Percentiles rank a stretch among this genome's conserved stretches.
Evolutionary conservation across 2,329 filamentous ascomycete species (phyloP).

Genomic region (Arachnomyces sp.): DNA sequence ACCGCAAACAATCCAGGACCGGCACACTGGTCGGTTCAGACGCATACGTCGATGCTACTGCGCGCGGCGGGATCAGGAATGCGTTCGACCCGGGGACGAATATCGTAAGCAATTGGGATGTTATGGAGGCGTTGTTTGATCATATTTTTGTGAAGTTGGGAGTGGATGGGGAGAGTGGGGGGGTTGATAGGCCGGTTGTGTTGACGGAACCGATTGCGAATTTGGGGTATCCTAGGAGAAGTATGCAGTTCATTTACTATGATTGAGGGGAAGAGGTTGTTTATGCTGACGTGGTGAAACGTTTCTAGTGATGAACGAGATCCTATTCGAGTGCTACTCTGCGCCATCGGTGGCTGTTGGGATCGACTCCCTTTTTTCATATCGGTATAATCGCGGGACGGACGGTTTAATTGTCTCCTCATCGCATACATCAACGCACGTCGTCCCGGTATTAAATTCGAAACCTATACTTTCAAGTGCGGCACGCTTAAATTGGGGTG

Average conservation of each 20-base stretch:
- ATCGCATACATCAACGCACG: constrained; percentile 85
- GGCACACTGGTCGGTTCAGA: constrained; percentile 89
- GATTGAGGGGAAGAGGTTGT: not conserved
- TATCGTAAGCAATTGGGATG: constrained; percentile 95
- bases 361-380: constrained; percentile 94
- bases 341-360: constrained; percentile 87
- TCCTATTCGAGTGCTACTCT: constrained; percentile 91
- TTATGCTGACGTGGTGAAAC: constrained; percentile 20
- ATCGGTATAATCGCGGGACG: constrained; percentile 78
- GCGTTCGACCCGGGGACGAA: constrained; percentile 86
- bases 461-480: constrained; percentile 79
- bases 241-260: constrained; percentile 50
- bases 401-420: constrained; percentile 86
- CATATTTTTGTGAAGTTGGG: constrained; percentile 93
- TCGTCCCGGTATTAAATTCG: constrained; percentile 84
- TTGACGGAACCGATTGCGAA: constrained; percentile 96
- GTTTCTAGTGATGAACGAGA: constrained; percentile 79
- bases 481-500: constrained; percentile 89
- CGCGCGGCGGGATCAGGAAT: constrained; percentile 79
- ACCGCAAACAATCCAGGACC: constrained; percentile 84
- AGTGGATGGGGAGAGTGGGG: constrained; percentile 57
- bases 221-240: constrained; percentile 76
- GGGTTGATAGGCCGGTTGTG: constrained; percentile 76
- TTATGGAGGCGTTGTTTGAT: constrained; percentile 88
- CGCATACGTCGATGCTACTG: constrained; percentile 89